phyloP scores from a whole-genome alignment of 2,329 filamentous ascomycete species.

The Talaromyces sp. region DNA sequence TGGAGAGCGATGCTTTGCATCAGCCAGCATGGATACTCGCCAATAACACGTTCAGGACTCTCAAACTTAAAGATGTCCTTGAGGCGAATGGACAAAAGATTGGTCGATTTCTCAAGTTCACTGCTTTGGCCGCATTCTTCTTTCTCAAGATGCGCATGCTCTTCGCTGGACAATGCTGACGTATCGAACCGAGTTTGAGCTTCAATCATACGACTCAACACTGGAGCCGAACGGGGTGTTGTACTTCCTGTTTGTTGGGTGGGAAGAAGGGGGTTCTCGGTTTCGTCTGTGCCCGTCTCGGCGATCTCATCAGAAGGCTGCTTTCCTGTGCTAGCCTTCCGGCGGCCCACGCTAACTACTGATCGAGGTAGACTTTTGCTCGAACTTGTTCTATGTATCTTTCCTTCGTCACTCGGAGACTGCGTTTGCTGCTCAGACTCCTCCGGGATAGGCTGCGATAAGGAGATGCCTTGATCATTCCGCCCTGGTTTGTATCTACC shows the following conservation, averaged over 20 bases:
- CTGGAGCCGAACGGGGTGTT: constrained; percentile 55
- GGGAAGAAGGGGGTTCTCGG: constrained; percentile 14
- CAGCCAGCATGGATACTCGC: constrained; percentile 90
- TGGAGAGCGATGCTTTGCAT: constrained; percentile 87
- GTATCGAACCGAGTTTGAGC: constrained; percentile 58
- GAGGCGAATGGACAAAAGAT: constrained; percentile 63
- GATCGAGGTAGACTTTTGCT: constrained; percentile 57
- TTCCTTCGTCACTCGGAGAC: constrained; percentile 30
- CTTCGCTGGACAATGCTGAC: constrained; percentile 39
- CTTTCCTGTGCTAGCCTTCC: constrained; percentile 21
- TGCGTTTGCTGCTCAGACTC: constrained; percentile 4
- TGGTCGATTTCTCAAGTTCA: constrained; percentile 40
- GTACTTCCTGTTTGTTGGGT: constrained; percentile 26
- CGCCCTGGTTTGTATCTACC: constrained; percentile 9
- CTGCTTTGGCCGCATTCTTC: constrained; percentile 32
- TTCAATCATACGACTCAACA: constrained; percentile 74
- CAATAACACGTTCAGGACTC: constrained; percentile 74
- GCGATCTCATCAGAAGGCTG: constrained; percentile 17
- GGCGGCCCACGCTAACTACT: constrained; percentile 51
- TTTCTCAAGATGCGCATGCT: constrained; percentile 27
- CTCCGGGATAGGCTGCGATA: constrained; percentile 7
- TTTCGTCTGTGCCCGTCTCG: constrained; percentile 12
- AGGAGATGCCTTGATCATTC: constrained; percentile 1
- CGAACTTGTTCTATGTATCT: constrained; percentile 52
- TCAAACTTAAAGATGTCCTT: constrained; percentile 85